Evolutionary conservation across 1,139 yeast species (phyloP).

Genomic region (Kluyveromyces sp.): DNA sequence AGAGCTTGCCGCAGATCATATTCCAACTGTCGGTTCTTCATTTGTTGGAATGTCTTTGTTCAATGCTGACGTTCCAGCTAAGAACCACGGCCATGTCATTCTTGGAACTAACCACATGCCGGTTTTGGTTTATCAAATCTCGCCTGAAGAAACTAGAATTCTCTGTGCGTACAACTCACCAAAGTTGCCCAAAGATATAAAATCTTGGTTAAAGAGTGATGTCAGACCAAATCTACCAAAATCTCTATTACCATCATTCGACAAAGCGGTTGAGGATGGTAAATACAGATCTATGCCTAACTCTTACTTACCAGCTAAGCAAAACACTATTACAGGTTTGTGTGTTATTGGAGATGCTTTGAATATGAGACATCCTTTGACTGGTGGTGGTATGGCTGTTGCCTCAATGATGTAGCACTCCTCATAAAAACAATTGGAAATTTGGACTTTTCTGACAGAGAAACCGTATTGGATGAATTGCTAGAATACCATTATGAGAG

Average conservation of each 20-base stretch:
- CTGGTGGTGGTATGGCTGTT: slow-evolving; percentile 99
- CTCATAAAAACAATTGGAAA: slow-evolving; percentile 44
- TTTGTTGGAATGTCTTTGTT: slow-evolving; percentile 77
- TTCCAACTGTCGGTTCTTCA: slow-evolving; percentile 69
- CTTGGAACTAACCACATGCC: slow-evolving; percentile 78
- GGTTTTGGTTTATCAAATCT: slow-evolving; percentile 76
- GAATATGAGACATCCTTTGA: slow-evolving; percentile 96
- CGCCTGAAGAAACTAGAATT: slow-evolving; percentile 75
- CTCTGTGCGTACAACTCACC: slow-evolving; percentile 78
- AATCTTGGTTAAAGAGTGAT: slow-evolving; percentile 47
- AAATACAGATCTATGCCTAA: slow-evolving; percentile 88
- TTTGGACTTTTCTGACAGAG: slow-evolving; percentile 53
- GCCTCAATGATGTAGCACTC: slow-evolving; percentile 75
- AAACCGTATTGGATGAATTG: slow-evolving; percentile 46
- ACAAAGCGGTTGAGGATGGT: slow-evolving; percentile 41
- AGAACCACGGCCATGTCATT: slow-evolving; percentile 82
- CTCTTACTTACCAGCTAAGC: slow-evolving; percentile 75
- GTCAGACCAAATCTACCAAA: slow-evolving; percentile 70
- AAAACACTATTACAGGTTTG: slow-evolving; percentile 63
- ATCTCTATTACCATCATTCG: slow-evolving; percentile 56
- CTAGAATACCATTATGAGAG: slow-evolving; percentile 67
- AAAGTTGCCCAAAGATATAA: slow-evolving; percentile 66
- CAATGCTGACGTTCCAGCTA: slow-evolving; percentile 64
- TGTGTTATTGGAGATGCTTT: slow-evolving; percentile 86
- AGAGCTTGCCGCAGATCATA: slow-evolving; percentile 47